phyloP scores from a whole-genome alignment of 305 asterid genomes.

The Fraxinus platypoda region DNA sequence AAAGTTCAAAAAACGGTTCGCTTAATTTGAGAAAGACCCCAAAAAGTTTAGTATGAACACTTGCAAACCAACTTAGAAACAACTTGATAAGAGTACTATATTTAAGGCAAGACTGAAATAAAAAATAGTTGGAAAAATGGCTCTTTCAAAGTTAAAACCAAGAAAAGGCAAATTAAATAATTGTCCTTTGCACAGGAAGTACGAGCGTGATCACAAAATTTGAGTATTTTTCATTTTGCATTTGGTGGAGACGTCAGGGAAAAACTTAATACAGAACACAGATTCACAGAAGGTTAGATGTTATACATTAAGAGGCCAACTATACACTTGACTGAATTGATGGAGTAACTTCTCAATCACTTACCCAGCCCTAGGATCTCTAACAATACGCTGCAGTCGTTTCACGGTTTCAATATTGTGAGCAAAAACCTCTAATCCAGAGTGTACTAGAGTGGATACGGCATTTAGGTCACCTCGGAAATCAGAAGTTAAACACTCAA shows the following conservation, averaged over 20 bases:
- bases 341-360: constrained; percentile 24
- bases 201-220: background rate
- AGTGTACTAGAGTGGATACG: constrained; percentile 67
- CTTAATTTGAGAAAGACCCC: background rate
- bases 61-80: background rate
- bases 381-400: constrained; percentile 83
- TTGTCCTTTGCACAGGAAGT: background rate
- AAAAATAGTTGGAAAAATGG: background rate
- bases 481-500: constrained; percentile 97
- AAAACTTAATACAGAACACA: background rate
- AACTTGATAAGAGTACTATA: background rate
- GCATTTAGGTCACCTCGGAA: constrained; percentile 86
- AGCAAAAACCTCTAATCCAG: constrained; percentile 94
- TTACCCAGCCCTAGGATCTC: constrained; percentile 99
- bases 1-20: background rate
- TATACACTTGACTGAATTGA: constrained; percentile 14
- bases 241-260: background rate
- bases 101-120: background rate
- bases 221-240: background rate
- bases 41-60: background rate
- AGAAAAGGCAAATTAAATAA: background rate
- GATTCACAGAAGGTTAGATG: background rate
- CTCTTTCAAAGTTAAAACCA: background rate
- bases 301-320: background rate
- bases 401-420: constrained; percentile 90